These are phyloP conservation scores for Grosmannia clavigera DNA, from an alignment of 2,329 filamentous ascomycete species.

Conservation along the genomic window DNA sequence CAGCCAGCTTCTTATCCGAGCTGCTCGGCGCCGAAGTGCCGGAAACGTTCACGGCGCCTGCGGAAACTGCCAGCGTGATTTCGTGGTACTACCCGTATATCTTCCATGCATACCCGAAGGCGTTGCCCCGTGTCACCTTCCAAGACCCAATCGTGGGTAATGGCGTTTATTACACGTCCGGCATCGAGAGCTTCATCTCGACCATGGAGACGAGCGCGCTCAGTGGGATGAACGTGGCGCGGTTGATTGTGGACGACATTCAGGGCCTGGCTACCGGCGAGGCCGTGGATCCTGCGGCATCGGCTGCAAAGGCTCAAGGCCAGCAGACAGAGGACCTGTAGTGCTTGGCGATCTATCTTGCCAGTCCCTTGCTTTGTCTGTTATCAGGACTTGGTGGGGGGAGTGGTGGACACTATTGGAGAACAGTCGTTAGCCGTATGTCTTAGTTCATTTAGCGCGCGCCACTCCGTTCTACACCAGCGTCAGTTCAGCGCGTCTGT, in stretches of 20 bases:
- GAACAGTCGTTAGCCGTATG: not conserved
- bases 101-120: slow-evolving; percentile 78
- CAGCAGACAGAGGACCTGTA: not conserved
- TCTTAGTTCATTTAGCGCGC: not conserved
- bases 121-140: slow-evolving; percentile 76
- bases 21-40: slow-evolving; percentile 38
- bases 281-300: not conserved
- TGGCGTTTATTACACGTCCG: slow-evolving; percentile 58
- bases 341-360: not conserved
- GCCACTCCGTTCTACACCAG: not conserved
- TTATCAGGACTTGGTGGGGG: not conserved
- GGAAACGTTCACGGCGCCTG: slow-evolving; percentile 20
- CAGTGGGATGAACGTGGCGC: slow-evolving; percentile 78
- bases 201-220: slow-evolving; percentile 95
- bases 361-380: not conserved
- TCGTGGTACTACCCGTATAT: slow-evolving; percentile 67
- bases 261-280: slow-evolving; percentile 8
- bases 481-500: not conserved
- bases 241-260: slow-evolving; percentile 49
- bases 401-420: not conserved
- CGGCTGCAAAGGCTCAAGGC: not conserved
- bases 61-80: slow-evolving; percentile 33
- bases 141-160: slow-evolving; percentile 61
- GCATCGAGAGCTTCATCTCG: slow-evolving; percentile 86
- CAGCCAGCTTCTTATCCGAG: slow-evolving; percentile 37